Conservation (phyloP, 495 filamentous ascomycete species). For the Penicillium coffeae region DNA sequence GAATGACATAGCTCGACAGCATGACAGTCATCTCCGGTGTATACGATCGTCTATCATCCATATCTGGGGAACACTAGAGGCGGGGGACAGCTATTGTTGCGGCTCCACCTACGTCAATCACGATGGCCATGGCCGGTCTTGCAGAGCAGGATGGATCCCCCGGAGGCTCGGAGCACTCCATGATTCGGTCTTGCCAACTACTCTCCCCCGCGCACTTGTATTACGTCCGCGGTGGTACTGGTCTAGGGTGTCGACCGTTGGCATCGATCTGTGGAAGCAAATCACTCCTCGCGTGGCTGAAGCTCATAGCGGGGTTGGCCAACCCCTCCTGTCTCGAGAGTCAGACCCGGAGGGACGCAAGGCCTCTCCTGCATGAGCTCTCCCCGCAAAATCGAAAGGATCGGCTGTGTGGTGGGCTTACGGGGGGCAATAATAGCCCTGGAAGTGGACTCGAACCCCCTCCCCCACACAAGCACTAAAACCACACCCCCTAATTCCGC, state of each 20-base stretch:
- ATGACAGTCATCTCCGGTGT: too few relatives aligned
- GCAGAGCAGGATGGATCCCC: background rate
- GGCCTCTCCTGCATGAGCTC: slow-evolving; percentile 11
- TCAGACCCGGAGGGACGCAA: background rate
- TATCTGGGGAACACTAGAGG: background rate
- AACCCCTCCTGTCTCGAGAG: background rate
- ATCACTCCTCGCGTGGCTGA: background rate
- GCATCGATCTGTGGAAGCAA: background rate
- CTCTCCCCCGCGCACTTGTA: background rate
- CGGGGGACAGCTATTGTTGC: background rate
- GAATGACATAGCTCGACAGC: too few relatives aligned
- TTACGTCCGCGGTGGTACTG: background rate
- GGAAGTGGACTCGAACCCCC: background rate
- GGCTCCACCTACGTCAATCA: slow-evolving; percentile 5
- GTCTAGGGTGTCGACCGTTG: background rate
- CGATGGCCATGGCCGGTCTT: background rate
- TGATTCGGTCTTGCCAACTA: slow-evolving; percentile 16
- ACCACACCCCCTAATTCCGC: too few relatives aligned
- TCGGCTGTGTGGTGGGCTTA: slow-evolving; percentile 1
- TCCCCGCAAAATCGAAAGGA: slow-evolving; percentile 11
- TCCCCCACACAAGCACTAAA: background rate
- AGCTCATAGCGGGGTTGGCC: background rate
- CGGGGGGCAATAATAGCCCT: background rate
- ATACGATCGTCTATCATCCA: background rate
- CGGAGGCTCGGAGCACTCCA: slow-evolving; percentile 14